A percentile compares a stretch with the other conserved stretches of the same genome.
These are phyloP conservation scores for Eucalyptus caleyi DNA, from an alignment of 345 rosid species.

Conservation along the genomic window DNA sequence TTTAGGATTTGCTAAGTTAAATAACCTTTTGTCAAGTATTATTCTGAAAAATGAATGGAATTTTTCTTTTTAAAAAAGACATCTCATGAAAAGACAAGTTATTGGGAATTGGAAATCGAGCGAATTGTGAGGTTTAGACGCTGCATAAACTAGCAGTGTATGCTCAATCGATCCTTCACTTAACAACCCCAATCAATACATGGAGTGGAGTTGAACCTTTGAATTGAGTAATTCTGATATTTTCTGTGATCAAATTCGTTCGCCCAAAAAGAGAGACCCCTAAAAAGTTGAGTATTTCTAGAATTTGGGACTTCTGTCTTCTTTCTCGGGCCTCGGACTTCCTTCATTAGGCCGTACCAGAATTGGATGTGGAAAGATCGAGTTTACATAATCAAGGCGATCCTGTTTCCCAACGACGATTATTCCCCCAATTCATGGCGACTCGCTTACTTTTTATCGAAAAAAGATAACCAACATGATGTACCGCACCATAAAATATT, in stretches of 20 bases:
- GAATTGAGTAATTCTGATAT: background rate
- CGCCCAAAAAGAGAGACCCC: background rate
- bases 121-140: background rate
- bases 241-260: background rate
- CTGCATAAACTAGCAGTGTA: background rate
- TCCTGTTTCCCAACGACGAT: background rate
- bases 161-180: background rate
- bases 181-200: background rate
- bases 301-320: background rate
- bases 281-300: background rate
- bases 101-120: background rate
- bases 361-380: background rate
- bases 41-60: no score
- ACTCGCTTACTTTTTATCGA: background rate
- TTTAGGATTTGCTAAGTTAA: background rate
- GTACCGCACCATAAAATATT: background rate
- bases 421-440: background rate
- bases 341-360: background rate
- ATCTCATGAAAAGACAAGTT: background rate
- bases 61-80: accelerated
- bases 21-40: no score
- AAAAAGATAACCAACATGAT: background rate
- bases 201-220: background rate
- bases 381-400: background rate
- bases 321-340: background rate